phyloP scores from a whole-genome alignment of 106 monocot species.

The Posidonia australis region DNA sequence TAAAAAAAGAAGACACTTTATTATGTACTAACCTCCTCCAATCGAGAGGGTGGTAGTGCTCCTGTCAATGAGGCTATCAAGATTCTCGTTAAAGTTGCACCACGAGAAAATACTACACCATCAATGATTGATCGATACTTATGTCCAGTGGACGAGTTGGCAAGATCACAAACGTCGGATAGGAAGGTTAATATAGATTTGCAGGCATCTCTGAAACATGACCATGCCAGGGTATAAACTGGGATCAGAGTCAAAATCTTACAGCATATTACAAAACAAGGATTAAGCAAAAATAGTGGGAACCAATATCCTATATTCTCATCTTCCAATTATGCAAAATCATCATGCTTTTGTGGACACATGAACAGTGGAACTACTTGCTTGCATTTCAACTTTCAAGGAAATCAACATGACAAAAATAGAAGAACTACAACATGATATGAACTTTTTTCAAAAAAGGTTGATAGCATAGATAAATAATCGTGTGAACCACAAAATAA shows the following conservation, averaged over 20 bases:
- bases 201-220: slow-evolving; percentile 70
- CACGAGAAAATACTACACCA: slow-evolving; percentile 46
- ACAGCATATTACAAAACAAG: neutral
- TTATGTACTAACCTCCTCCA: slow-evolving; percentile 48
- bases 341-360: too few species aligned
- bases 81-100: slow-evolving; percentile 76
- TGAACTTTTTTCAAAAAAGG: too few species aligned
- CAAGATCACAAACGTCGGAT: slow-evolving; percentile 75
- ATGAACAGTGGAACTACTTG: too few species aligned
- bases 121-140: slow-evolving; percentile 55
- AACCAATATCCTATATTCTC: too few species aligned
- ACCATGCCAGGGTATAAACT: neutral
- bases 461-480: too few species aligned
- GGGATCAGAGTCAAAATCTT: neutral
- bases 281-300: neutral
- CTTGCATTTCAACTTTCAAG: too few species aligned
- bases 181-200: slow-evolving; percentile 92
- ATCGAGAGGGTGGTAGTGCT: slow-evolving; percentile 77
- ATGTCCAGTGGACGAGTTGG: slow-evolving; percentile 52
- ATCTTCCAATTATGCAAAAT: too few species aligned
- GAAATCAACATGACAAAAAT: too few species aligned
- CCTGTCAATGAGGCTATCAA: slow-evolving; percentile 81
- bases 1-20: neutral
- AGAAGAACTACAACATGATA: too few species aligned
- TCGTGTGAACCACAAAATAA: too few species aligned